A percentile compares a stretch with the other conserved stretches of the same genome.
Conservation (phyloP, 441 rosid species). For the Eugenia klotzschiana region DNA sequence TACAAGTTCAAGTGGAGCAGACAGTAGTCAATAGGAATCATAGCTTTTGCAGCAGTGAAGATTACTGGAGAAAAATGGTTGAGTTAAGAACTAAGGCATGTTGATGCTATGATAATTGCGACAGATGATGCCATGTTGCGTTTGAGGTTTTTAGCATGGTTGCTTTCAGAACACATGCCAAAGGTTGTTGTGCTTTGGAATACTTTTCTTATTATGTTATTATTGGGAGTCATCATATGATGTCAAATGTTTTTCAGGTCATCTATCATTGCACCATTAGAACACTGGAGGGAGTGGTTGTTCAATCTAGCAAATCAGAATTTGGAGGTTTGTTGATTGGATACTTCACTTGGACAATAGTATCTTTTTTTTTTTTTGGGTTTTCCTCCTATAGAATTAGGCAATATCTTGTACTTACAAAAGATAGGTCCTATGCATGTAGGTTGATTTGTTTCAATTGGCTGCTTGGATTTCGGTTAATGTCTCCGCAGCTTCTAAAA, state of each 20-base stretch:
- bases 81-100: neutral
- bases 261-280: conserved; percentile 75
- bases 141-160: neutral
- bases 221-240: neutral
- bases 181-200: neutral
- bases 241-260: conserved; percentile 27
- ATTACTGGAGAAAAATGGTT: neutral
- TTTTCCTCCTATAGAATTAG: neutral
- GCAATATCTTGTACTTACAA: neutral
- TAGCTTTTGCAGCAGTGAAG: neutral
- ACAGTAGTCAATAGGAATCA: neutral
- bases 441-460: neutral
- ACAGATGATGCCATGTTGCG: neutral
- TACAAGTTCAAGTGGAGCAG: neutral
- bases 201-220: neutral
- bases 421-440: neutral
- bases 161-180: neutral
- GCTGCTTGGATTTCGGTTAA: neutral
- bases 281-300: conserved; percentile 74
- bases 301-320: conserved; percentile 61
- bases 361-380: neutral
- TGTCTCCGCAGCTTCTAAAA: neutral
- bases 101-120: neutral
- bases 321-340: conserved; percentile 50
- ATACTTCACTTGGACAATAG: neutral